phyloP scores from a whole-genome alignment of 192 early-diverging fungal species.

The Spizellomyces sp. region DNA sequence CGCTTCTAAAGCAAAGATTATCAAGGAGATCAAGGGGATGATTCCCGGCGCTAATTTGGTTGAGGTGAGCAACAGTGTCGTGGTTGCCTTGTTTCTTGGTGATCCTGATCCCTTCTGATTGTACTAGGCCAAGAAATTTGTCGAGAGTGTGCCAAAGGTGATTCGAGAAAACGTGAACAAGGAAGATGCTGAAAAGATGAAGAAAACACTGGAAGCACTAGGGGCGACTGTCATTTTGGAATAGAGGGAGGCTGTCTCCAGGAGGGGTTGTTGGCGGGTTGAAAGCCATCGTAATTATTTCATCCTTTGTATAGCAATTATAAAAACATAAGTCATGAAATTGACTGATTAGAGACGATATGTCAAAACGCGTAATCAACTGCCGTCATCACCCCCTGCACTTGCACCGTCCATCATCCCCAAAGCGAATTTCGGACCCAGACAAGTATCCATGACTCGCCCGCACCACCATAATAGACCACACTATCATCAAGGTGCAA shows the following conservation, averaged over 20 bases:
- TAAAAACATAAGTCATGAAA: no score
- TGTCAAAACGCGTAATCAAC: no score
- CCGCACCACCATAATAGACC: no score
- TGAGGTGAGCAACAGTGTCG: conserved; percentile 60
- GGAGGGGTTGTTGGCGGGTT: no score
- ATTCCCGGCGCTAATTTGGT: conserved; percentile 93
- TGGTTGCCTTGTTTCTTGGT: neutral
- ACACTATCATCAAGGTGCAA: no score
- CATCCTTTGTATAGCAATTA: no score
- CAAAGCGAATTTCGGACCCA: no score
- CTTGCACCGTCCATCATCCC: no score
- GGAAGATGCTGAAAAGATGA: conserved; percentile 97
- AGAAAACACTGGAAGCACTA: conserved; percentile 88
- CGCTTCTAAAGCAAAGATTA: conserved; percentile 94
- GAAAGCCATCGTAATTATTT: no score
- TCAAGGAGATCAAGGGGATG: conserved; percentile 95
- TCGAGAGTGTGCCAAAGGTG: conserved; percentile 95
- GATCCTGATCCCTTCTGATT: neutral
- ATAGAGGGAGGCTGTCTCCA: conserved; percentile 47
- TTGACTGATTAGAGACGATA: no score
- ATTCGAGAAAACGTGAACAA: conserved; percentile 86
- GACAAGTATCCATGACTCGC: no score
- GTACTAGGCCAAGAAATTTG: conserved; percentile 95
- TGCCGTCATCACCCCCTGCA: no score
- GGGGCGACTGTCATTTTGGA: conserved; percentile 95